Percentiles rank a stretch among this genome's conserved stretches.
These are phyloP conservation scores for Pachysandra terminalis DNA, from an alignment of 164 flowering plant species.

Conservation along the genomic window DNA sequence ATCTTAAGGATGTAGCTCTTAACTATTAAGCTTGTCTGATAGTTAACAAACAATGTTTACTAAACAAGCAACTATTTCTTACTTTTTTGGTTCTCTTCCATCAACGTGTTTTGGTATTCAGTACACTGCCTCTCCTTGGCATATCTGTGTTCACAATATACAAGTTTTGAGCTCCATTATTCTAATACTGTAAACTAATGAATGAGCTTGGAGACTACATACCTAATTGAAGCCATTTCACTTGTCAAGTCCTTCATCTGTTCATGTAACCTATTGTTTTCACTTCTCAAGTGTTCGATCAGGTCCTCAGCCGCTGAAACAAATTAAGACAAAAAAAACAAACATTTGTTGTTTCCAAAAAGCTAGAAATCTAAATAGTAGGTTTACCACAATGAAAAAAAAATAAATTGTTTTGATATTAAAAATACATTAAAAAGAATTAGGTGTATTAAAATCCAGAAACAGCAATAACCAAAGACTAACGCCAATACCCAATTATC, in stretches of 20 bases:
- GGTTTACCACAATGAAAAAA: no score
- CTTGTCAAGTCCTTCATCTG: constrained; percentile 40
- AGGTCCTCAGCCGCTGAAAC: constrained; percentile 68
- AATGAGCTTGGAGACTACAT: constrained; percentile 11
- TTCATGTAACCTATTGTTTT: constrained; percentile 37
- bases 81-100: constrained; percentile 63
- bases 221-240: constrained; percentile 52
- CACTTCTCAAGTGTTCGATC: constrained; percentile 54
- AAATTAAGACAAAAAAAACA: neutral
- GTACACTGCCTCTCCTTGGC: constrained; percentile 28
- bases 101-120: constrained; percentile 41
- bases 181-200: neutral
- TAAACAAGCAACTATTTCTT: constrained; percentile 16
- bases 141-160: constrained; percentile 39
- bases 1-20: neutral
- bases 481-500: neutral
- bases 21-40: neutral
- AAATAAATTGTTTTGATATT: no score
- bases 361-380: neutral
- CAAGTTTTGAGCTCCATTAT: neutral
- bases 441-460: no score
- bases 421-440: no score
- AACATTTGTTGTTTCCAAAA: neutral
- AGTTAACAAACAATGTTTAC: neutral
- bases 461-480: no score